A percentile compares a stretch with the other conserved stretches of the same genome.
phyloP scores from a whole-genome alignment of 2,329 filamentous ascomycete species.

The Aureobasidium sp. region DNA sequence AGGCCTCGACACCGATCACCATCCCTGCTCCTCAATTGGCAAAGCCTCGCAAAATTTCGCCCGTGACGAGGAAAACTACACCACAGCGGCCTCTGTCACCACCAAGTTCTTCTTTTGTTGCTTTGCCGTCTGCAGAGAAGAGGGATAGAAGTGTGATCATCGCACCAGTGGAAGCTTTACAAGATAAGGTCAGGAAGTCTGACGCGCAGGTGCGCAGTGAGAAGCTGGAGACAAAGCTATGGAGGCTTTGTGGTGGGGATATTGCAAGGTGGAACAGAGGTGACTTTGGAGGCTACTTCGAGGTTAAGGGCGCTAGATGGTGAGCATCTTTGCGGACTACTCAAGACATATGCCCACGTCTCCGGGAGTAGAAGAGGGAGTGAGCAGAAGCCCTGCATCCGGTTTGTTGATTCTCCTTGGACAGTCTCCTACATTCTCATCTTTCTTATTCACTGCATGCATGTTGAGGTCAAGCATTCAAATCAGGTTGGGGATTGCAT shows the following conservation, averaged over 20 bases:
- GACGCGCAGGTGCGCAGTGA: conserved; percentile 17
- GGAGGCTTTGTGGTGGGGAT: conserved; percentile 28
- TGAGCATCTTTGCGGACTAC: no score
- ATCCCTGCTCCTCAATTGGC: neutral
- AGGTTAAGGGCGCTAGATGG: conserved; percentile 27
- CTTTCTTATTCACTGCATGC: no score
- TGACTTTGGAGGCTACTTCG: conserved; percentile 28
- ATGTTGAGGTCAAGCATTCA: no score
- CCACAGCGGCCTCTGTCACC: conserved; percentile 3
- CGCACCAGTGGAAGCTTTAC: neutral
- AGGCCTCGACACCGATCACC: neutral
- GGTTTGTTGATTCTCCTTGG: no score
- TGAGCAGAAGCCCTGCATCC: no score
- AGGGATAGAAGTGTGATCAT: neutral
- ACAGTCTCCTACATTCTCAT: no score
- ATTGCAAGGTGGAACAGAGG: conserved; percentile 30
- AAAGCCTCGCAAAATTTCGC: neutral
- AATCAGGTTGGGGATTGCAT: no score
- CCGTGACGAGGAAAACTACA: neutral
- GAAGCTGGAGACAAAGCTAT: conserved; percentile 24
- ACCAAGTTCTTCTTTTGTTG: neutral
- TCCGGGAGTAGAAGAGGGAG: no score
- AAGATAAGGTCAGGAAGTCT: conserved; percentile 18
- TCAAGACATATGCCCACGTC: no score
- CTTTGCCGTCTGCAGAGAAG: neutral